Base-by-base conservation (phyloP, 148 eudicot species). In the Tetragonia tetragonoides region DNA sequence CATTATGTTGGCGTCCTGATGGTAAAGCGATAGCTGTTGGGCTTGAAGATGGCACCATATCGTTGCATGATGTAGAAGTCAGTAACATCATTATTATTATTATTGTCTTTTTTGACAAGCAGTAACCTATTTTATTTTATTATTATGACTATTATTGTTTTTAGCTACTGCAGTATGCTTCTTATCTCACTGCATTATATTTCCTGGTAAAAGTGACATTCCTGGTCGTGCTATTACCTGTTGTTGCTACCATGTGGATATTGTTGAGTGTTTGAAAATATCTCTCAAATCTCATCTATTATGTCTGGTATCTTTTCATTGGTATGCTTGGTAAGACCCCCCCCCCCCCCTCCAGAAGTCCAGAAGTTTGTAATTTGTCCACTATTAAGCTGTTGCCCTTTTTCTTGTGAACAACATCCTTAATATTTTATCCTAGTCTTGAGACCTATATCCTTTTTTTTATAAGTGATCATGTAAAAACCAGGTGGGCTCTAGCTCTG, bases 1-100 rank as follows among this genome's bases (percentile, higher is more conserved):
- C 99, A 68, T 84, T 95, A 87, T 95, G 99, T 79, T 95, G 99
- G 99, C 99, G 97, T 60, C 99, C 97, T 47, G 97, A 95, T 90
- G 99, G 99, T 78, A 95, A 93, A 88, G 94, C 93, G 63, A 82
- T 95, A 79, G 97, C 97, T 44, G 93, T 88, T 81, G 99, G 99
- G 69, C 93, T 93, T 80, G 97, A 95, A 85, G 99, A 95, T 84
- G 99, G 99, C 75, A 87, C 94, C 64, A 88, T 91, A 72, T 89
- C 92, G 10, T 79, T 95, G 88, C 97, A 91, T 79, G 96, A 95
- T 81, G 99, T 95, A 66, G 99, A 95, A 86, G 99, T 95, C 77
- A 93, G 97, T 88, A 81, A 72, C 73, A 40, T 62, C 6, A 44
- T 11, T 16, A 51, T 60, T 20, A 7, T 59, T 44, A 39, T 69